Evolutionary conservation across 2,329 filamentous ascomycete species (phyloP), one percentile per base, ranked within the genome.

Genomic region (Aureobasidium sp.): DNA sequence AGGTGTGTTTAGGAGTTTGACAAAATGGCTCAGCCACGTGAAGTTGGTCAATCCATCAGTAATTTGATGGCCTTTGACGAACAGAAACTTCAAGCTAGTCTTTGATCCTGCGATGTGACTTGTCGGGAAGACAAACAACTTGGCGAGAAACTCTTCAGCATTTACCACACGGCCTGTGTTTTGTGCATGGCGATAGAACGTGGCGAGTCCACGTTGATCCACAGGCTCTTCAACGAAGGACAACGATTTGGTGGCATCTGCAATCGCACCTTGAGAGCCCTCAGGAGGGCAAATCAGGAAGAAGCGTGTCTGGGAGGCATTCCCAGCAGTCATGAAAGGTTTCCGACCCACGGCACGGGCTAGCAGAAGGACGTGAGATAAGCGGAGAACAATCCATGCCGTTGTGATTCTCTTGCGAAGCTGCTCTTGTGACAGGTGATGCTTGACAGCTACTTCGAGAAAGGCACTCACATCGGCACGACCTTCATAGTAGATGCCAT

Each of bases 21-120:
- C 62, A 37, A 78, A 74, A 55, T 77, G 72, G 13, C 68, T 67
- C 61, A 75, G 71, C 75, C 76, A 78, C 21, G 70, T 72, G 58
- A 73, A 73, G 19, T 71, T 70, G 0, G 70, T 70, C 35, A 79
- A 61, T 0, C 76, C 77, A 51, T 79, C 77, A n/a, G 73, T 72
- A 38, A 77, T 77, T 50, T 77, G 69, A 60, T 79, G 77, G 1
- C 70, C 74, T n/a, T 74, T 70, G 15, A 78, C 64, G 10, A 75
- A 65, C 6, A 77, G 64, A 33, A 78, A 68, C 4, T 68, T 67
- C 0, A 78, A 61, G 4, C 65, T 64, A 17, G 50, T 66, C 0
- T 66, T 72, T 3, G 70, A 71, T 19, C 69, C 63, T 1, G 66
- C 47, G 0, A 67, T 42, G 6, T 21, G 10, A 46, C 1, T 42